A percentile compares a stretch with the other conserved stretches of the same genome.
These are phyloP conservation scores for Fusarium pseudocircinatum DNA, from an alignment of 2,329 filamentous ascomycete genomes.

Conservation along the genomic window DNA sequence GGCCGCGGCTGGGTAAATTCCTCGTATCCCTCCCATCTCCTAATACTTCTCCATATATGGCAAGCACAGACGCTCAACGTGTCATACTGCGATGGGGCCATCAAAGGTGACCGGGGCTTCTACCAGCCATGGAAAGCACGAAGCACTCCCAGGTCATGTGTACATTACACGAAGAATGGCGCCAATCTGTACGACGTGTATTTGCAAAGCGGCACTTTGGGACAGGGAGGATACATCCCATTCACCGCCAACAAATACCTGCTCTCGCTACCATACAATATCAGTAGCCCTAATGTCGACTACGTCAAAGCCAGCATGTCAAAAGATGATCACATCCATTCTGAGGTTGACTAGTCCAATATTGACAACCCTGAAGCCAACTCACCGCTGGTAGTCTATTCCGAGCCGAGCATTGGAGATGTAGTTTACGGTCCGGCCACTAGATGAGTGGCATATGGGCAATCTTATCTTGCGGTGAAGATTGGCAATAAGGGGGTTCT, in stretches of 20 bases:
- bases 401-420: not conserved
- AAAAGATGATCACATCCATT: rapidly evolving
- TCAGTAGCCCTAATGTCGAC: not conserved
- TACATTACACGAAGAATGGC: not conserved
- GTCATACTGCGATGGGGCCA: not conserved
- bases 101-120: not conserved
- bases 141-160: no score
- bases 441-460: rapidly evolving
- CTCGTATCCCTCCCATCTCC: not conserved
- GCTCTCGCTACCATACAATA: rapidly evolving
- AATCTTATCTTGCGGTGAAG: rapidly evolving
- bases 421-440: not conserved
- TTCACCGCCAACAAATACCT: not conserved
- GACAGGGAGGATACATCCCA: rapidly evolving
- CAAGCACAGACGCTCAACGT: not conserved
- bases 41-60: not conserved
- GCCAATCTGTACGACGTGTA: rapidly evolving
- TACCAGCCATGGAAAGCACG: no score
- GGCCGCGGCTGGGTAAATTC: not conserved
- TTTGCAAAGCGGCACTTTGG: not conserved
- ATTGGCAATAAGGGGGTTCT: not conserved
- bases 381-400: rapidly evolving
- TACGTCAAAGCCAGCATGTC: not conserved
- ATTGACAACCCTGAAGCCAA: rapidly evolving
- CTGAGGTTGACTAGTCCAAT: not conserved